Conservation (phyloP, 257 asterid species). For the Solanum corneliomulleri region DNA sequence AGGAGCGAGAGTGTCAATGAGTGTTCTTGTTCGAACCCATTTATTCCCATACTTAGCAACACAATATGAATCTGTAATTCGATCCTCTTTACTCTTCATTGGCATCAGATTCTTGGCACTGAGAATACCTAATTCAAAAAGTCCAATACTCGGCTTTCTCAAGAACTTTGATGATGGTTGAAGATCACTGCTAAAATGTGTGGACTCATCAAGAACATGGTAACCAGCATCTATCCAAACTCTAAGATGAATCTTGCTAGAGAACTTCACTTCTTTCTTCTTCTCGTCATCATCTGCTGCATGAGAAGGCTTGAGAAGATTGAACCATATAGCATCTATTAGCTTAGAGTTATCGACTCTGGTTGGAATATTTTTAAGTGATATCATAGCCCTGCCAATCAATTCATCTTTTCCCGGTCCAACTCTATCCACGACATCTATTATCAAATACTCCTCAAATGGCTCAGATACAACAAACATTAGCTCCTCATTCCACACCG, state of each 20-base stretch:
- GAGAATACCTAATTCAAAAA: conserved; percentile 79
- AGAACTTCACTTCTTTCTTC: conserved; percentile 72
- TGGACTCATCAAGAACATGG: conserved; percentile 83
- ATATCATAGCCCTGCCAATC: conserved; percentile 50
- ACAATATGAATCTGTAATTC: conserved; percentile 72
- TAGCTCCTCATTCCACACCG: conserved; percentile 87
- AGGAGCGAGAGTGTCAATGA: conserved; percentile 58
- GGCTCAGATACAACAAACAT: conserved; percentile 82
- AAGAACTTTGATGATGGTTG: conserved; percentile 63
- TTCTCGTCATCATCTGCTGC: conserved; percentile 37
- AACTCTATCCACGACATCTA: conserved; percentile 52
- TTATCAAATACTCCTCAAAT: conserved; percentile 46
- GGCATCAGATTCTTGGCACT: conserved; percentile 59
- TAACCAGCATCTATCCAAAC: conserved; percentile 64
- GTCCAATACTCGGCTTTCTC: conserved; percentile 64
- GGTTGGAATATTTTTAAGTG: conserved; percentile 35
- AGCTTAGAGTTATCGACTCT: conserved; percentile 40
- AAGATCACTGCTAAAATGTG: conserved; percentile 75
- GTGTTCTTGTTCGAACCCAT: conserved; percentile 88
- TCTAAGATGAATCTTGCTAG: conserved; percentile 66
- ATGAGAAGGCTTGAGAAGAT: conserved; percentile 36
- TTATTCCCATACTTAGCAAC: conserved; percentile 96
- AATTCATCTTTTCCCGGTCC: conserved; percentile 55
- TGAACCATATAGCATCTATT: conserved; percentile 58
- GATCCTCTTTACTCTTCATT: conserved; percentile 73